A percentile compares a stretch with the other conserved stretches of the same genome.
phyloP scores from a whole-genome alignment of 208 protist genomes.

The Leishmania tarentolae region DNA sequence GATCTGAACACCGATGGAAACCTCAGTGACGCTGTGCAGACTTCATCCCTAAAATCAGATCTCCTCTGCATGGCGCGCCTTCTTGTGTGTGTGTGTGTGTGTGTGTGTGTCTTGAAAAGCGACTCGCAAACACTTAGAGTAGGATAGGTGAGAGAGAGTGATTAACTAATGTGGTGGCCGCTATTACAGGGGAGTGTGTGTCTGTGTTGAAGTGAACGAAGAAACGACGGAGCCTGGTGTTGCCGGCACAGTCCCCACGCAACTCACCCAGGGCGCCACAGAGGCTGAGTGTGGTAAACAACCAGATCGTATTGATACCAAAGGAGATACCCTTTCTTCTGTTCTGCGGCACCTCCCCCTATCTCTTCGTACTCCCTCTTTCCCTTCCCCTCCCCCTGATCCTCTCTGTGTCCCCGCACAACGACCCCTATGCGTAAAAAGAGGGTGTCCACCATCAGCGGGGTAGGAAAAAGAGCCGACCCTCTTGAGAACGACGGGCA shows the following conservation, averaged over 20 bases:
- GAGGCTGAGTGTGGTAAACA: background rate
- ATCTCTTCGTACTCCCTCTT: background rate
- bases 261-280: background rate
- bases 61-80: background rate
- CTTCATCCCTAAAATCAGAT: background rate
- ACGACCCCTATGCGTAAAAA: background rate
- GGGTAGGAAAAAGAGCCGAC: background rate
- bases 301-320: background rate
- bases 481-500: background rate
- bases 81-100: background rate
- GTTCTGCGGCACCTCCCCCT: background rate
- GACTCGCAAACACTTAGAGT: background rate
- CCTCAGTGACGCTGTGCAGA: background rate
- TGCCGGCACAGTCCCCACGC: background rate
- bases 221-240: background rate
- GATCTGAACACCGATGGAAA: background rate
- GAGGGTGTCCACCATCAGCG: background rate
- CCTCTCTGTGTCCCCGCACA: background rate
- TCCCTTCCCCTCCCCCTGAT: background rate
- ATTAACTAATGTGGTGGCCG: background rate
- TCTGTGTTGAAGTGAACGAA: background rate
- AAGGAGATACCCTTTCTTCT: background rate
- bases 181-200: background rate
- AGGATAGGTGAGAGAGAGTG: background rate
- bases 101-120: background rate